phyloP scores from a whole-genome alignment of 768 basidiomycete genomes.

The Cystobasidium tubakii region DNA sequence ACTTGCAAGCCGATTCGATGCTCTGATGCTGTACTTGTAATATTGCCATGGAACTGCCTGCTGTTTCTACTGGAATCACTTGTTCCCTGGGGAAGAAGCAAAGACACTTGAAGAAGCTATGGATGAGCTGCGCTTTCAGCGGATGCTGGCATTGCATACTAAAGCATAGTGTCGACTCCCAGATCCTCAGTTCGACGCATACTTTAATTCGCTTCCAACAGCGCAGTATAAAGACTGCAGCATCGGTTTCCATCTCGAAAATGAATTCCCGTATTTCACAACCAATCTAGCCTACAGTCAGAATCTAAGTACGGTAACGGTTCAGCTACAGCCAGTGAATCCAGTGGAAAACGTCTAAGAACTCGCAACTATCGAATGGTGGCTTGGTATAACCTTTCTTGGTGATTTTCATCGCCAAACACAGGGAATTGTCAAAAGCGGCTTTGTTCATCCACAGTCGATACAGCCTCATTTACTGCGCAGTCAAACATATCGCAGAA shows the following conservation, averaged over 20 bases:
- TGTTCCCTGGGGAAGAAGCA: slow-evolving; percentile 35
- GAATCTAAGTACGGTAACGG: too few species aligned
- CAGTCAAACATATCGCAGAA: too few species aligned
- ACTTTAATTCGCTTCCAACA: slow-evolving; percentile 40
- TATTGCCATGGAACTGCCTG: slow-evolving; percentile 38
- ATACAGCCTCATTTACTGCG: too few species aligned
- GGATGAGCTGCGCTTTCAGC: neutral
- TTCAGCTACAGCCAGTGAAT: too few species aligned
- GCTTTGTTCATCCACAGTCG: too few species aligned
- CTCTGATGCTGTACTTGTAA: slow-evolving; percentile 41
- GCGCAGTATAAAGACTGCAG: slow-evolving; percentile 38
- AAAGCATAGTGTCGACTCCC: neutral
- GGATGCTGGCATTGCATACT: neutral
- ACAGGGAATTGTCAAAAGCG: too few species aligned
- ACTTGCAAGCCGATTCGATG: slow-evolving; percentile 38
- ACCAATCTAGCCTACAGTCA: neutral
- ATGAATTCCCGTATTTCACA: neutral
- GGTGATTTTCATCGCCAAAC: too few species aligned
- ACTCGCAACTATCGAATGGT: too few species aligned
- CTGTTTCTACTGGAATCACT: slow-evolving; percentile 18
- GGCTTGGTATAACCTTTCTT: too few species aligned
- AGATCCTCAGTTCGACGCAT: slow-evolving; percentile 26
- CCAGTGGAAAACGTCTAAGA: too few species aligned
- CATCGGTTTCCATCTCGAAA: slow-evolving; percentile 36
- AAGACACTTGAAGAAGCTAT: slow-evolving; percentile 33